Evolutionary conservation across 2,329 filamentous ascomycete species (phyloP), one percentile per base, ranked within the genome.

Genomic region (Cladosporium sp.): DNA sequence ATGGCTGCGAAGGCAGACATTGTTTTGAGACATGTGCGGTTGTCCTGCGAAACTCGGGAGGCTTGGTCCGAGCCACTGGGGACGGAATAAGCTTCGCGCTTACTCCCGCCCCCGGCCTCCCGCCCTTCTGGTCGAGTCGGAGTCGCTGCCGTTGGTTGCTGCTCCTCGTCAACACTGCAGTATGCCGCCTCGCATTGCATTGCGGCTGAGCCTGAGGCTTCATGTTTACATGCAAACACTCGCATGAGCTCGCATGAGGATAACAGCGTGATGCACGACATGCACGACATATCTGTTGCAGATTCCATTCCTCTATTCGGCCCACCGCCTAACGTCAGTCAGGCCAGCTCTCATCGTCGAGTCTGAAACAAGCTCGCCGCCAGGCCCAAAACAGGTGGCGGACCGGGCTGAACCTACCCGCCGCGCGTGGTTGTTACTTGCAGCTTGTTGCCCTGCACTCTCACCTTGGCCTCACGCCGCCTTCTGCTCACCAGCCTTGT

Each of bases 351-450:
- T 28, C 22, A n/a, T n/a, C 34, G n/a, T 35, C 35, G 35, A 38
- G n/a, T 38, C 35, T 43, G 40, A 50, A 41, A 50, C 48, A 43
- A n/a, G 32, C 28, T 43, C 35, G 18, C 40, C 48, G 28, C 48
- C 18, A 50, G 43, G 48, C 40, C 22, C 48, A 50, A 50, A 50
- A 50, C 40, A 37, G 48, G 48, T 50, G 48, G 48, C 48, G 43
- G 48, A 22, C 8, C 40, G 32, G 37, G 32, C 43, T 28, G 19
- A 41, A 18, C 28, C 9, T 16, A 40, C 22, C 34, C 22, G 11
- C 48, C 48, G 48, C 43, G 48, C 48, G 31, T 43, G 38, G 16
- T 41, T 34, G 14, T 43, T 50, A 14, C 40, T 14, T 37, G 41
- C 32, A 41, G 40, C 41, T 35, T 34, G 48, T 50, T 43, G 19